Conservation (phyloP, 2,329 filamentous ascomycete genomes). For the Delphinella strobiligena region DNA sequence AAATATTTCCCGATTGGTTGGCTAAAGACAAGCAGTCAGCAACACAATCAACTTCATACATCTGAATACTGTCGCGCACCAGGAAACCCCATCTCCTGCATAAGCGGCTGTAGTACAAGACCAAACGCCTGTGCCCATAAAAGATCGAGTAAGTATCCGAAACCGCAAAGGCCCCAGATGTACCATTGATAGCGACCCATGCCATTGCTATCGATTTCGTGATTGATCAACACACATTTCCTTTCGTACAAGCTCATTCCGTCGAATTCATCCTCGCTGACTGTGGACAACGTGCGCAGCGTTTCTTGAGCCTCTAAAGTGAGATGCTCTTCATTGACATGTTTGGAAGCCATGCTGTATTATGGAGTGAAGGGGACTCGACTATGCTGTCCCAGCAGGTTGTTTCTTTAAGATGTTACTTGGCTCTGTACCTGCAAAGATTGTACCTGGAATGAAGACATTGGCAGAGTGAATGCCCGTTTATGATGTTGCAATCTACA, state of each 20-base stretch:
- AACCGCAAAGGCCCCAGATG: constrained; percentile 40
- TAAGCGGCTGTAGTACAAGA: constrained; percentile 39
- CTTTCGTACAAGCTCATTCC: constrained; percentile 28
- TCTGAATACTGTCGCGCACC: constrained; percentile 1
- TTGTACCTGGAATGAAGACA: no score
- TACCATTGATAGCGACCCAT: constrained; percentile 43
- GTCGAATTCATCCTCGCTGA: constrained; percentile 12
- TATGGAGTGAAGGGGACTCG: no score
- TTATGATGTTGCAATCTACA: no score
- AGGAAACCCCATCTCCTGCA: constrained; percentile 45
- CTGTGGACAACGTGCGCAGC: neutral
- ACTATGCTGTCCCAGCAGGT: no score
- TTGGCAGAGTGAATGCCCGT: no score
- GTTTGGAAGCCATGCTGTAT: neutral
- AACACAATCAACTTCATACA: neutral
- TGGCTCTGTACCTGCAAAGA: no score
- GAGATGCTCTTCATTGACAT: neutral
- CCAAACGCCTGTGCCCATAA: constrained; percentile 49
- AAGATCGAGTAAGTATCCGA: constrained; percentile 44
- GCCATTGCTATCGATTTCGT: constrained; percentile 39
- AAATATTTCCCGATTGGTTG: constrained; percentile 38
- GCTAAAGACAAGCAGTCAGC: constrained; percentile 14
- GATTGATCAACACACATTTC: constrained; percentile 32
- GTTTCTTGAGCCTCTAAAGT: neutral
- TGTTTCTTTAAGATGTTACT: no score